Evolutionary conservation across 108 stramenopile genomes (phyloP).

Genomic region (Chaetoceros muelleri): DNA sequence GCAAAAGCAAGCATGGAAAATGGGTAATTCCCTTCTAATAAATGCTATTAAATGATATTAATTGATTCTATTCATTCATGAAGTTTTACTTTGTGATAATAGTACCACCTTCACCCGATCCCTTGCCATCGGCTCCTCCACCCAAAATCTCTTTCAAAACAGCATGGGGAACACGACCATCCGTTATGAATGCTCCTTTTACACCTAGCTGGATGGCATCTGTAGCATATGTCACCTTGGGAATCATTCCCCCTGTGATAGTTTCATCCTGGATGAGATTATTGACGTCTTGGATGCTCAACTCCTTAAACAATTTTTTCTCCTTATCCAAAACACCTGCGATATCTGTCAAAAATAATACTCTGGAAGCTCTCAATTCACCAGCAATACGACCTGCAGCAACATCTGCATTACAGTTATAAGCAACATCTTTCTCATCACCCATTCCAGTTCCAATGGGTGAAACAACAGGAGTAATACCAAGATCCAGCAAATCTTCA

Average conservation of each 20-base stretch:
- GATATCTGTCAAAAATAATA: constrained; percentile 93
- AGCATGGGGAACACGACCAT: constrained; percentile 85
- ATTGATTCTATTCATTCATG: neutral
- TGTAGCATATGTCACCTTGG: constrained; percentile 78
- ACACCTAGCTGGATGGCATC: constrained; percentile 76
- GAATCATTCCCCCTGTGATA: constrained; percentile 96
- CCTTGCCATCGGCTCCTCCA: constrained; percentile 29
- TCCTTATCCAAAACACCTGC: constrained; percentile 92
- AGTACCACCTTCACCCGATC: constrained; percentile 36
- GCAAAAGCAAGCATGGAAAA: neutral
- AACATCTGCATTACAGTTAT: constrained; percentile 97
- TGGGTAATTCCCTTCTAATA: neutral
- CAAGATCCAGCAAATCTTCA: constrained; percentile 54
- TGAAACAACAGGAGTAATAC: constrained; percentile 88
- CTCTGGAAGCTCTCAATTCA: constrained; percentile 75
- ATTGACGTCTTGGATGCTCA: constrained; percentile 62
- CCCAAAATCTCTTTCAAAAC: constrained; percentile 71
- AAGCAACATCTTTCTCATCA: constrained; percentile 57
- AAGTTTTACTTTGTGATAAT: constrained; percentile 26
- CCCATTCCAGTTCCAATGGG: constrained; percentile 87
- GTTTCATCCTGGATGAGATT: constrained; percentile 82
- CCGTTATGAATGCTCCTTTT: constrained; percentile 72
- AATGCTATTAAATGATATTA: too few relatives aligned
- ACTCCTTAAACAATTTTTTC: constrained; percentile 54
- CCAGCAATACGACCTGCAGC: constrained; percentile 93